These are phyloP conservation scores for Colletotrichum orbiculare DNA, from an alignment of 2,329 filamentous ascomycete species.

Conservation along the genomic window DNA sequence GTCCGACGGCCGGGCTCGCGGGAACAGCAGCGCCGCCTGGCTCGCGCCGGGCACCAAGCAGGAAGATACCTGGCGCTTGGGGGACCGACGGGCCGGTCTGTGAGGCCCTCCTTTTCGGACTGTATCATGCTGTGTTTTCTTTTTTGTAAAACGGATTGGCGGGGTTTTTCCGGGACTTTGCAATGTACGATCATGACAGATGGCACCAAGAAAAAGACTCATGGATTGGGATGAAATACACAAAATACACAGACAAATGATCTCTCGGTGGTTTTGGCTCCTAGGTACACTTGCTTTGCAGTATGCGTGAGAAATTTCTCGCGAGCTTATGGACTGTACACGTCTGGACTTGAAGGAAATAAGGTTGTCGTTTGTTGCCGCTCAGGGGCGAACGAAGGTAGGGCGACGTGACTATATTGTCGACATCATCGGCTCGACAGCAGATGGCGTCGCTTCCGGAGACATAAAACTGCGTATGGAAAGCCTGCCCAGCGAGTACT, in stretches of 20 bases:
- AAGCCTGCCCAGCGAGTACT: too few relatives aligned
- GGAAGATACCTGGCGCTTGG: conserved; percentile 80
- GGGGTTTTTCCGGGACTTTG: conserved; percentile 10
- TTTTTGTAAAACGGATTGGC: background rate
- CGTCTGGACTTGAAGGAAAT: too few relatives aligned
- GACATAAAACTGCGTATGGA: too few relatives aligned
- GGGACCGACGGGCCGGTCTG: conserved; percentile 47
- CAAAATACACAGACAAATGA: conserved; percentile 9
- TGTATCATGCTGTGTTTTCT: conserved; percentile 30
- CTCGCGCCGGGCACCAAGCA: conserved; percentile 84
- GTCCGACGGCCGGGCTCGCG: conserved; percentile 60
- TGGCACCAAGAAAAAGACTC: conserved; percentile 1
- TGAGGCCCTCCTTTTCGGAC: conserved; percentile 1
- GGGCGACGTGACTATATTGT: too few relatives aligned
- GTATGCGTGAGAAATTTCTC: too few relatives aligned
- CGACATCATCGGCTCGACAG: too few relatives aligned
- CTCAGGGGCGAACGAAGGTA: too few relatives aligned
- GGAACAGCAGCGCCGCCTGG: conserved; percentile 67
- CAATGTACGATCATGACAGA: conserved; percentile 28
- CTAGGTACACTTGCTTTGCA: too few relatives aligned
- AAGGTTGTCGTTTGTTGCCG: too few relatives aligned
- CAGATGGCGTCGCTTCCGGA: too few relatives aligned
- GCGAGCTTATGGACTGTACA: too few relatives aligned
- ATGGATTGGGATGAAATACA: conserved; percentile 1
- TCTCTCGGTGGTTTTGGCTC: background rate